A percentile compares a stretch with the other conserved stretches of the same genome.
Evolutionary conservation across 192 early-diverging fungal genomes (phyloP).

Genomic region (Coemansia sp.): DNA sequence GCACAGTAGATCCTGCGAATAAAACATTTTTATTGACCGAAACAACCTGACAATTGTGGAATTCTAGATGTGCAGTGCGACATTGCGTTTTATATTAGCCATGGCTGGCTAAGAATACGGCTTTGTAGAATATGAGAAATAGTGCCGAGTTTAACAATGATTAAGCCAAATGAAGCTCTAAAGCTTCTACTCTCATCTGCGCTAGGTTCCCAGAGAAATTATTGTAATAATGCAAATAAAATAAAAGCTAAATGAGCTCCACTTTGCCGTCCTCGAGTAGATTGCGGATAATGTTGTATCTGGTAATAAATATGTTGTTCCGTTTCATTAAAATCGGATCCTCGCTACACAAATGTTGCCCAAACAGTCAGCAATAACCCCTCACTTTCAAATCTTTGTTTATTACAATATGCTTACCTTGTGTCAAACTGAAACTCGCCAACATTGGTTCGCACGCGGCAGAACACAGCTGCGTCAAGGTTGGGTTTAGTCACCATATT

Average conservation of each 20-base stretch:
- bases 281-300: slow-evolving; percentile 48
- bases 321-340: slow-evolving; percentile 49
- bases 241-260: slow-evolving; percentile 33
- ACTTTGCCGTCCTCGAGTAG: slow-evolving; percentile 46
- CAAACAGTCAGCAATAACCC: not conserved
- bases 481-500: slow-evolving; percentile 45
- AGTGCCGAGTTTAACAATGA: no score
- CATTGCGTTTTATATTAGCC: not conserved
- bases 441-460: slow-evolving; percentile 36
- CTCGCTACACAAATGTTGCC: slow-evolving; percentile 20
- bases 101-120: not conserved
- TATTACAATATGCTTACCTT: slow-evolving; percentile 18
- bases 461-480: slow-evolving; percentile 48
- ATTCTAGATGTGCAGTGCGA: no score
- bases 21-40: slow-evolving; percentile 26
- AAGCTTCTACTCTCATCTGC: no score
- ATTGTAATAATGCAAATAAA: not conserved
- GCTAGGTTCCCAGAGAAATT: not conserved
- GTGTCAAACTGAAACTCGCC: slow-evolving; percentile 52
- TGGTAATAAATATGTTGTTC: slow-evolving; percentile 50
- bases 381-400: not conserved
- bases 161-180: no score
- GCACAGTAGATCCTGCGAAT: slow-evolving; percentile 42
- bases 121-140: no score
- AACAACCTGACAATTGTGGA: no score